Evolutionary conservation across 495 filamentous ascomycete species (phyloP).

Genomic region (Ramalina intermedia): DNA sequence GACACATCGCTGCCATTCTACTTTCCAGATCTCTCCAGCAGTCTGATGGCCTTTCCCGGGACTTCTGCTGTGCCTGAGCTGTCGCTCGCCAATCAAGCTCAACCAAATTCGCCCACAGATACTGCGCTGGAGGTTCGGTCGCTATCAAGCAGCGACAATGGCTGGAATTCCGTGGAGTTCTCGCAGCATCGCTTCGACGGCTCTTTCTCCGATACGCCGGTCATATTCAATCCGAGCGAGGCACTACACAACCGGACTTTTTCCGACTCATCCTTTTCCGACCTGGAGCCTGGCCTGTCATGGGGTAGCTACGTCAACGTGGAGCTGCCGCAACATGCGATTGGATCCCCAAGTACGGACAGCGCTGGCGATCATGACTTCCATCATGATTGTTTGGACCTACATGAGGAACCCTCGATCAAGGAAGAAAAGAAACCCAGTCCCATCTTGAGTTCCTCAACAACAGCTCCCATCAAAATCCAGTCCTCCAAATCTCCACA

Average conservation of each 20-base stretch:
- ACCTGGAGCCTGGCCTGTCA: slow-evolving; percentile 33
- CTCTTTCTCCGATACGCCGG: slow-evolving; percentile 36
- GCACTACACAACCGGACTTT: slow-evolving; percentile 71
- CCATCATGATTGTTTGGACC: slow-evolving; percentile 28
- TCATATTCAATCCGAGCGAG: slow-evolving; percentile 77
- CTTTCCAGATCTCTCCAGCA: slow-evolving; percentile 59
- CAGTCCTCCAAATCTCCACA: slow-evolving; percentile 50
- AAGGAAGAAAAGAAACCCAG: slow-evolving; percentile 12
- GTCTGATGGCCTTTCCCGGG: slow-evolving; percentile 34
- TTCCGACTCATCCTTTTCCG: slow-evolving; percentile 73
- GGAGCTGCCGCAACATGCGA: slow-evolving; percentile 51
- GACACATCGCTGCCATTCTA: slow-evolving; percentile 50
- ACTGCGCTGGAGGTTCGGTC: slow-evolving; percentile 75
- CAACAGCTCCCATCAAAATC: slow-evolving; percentile 35
- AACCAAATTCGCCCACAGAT: slow-evolving; percentile 58
- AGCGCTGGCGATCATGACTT: slow-evolving; percentile 51
- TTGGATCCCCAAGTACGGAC: slow-evolving; percentile 54
- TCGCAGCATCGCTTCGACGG: slow-evolving; percentile 36
- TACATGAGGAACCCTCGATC: slow-evolving; percentile 29
- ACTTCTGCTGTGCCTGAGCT: slow-evolving; percentile 24
- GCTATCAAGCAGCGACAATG: slow-evolving; percentile 68
- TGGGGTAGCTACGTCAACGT: slow-evolving; percentile 53
- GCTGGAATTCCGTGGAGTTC: slow-evolving; percentile 63
- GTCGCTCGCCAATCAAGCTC: slow-evolving; percentile 27
- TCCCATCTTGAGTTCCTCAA: slow-evolving; percentile 30